These are phyloP conservation scores for Chrysosporium keratinophilum DNA, from an alignment of 2,329 filamentous ascomycete genomes.

Conservation along the genomic window DNA sequence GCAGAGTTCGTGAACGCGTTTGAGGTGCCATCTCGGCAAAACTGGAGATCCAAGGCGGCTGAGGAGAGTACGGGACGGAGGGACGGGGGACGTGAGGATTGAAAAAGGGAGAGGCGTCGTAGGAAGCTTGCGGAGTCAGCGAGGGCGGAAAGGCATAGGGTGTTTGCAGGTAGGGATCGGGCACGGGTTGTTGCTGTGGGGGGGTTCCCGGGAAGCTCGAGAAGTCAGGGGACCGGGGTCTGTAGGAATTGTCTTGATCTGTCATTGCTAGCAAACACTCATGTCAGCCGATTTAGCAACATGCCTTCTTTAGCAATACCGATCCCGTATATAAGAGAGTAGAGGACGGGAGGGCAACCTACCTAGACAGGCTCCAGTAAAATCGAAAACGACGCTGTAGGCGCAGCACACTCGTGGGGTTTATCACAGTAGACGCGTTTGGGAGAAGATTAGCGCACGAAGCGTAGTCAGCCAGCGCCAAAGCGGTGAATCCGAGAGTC, in stretches of 20 bases:
- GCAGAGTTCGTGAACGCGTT: constrained; percentile 27
- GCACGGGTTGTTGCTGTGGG: constrained; percentile 28
- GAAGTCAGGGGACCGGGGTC: constrained; percentile 42
- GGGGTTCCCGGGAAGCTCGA: constrained; percentile 39
- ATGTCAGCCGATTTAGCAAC: background rate
- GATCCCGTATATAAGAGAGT: background rate
- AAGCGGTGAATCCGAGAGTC: background rate
- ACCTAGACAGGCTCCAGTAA: background rate
- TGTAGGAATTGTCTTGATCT: constrained; percentile 37
- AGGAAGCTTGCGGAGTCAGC: constrained; percentile 33
- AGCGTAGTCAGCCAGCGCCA: too few species aligned
- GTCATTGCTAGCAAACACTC: constrained; percentile 29
- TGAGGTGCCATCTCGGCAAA: constrained; percentile 34
- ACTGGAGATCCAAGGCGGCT: constrained; percentile 19
- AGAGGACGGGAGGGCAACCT: background rate
- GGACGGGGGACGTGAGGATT: constrained; percentile 28
- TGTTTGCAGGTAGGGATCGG: constrained; percentile 20
- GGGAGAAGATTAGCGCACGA: too few species aligned
- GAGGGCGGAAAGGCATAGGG: constrained; percentile 24
- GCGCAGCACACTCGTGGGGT: too few species aligned
- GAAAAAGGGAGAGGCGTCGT: constrained; percentile 40
- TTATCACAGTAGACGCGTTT: too few species aligned
- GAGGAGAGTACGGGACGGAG: constrained; percentile 28
- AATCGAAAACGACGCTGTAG: background rate
- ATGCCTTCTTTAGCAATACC: too few species aligned